Conservation (phyloP, 345 rosid species). For the Excoecaria agallocha region DNA sequence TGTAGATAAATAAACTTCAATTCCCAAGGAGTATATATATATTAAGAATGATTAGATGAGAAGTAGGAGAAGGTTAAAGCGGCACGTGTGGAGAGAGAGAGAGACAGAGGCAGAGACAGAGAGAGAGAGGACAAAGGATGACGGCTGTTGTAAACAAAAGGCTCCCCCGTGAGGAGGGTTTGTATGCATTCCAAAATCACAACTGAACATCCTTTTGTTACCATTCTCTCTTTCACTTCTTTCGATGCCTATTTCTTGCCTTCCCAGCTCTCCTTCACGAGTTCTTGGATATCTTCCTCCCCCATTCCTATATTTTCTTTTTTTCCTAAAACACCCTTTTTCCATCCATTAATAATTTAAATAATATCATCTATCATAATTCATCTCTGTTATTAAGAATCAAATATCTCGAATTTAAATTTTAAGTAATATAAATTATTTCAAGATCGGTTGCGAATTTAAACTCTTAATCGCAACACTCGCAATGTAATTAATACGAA, state of each 20-base stretch:
- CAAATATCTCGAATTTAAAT: no score
- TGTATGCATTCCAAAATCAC: conserved; percentile 50
- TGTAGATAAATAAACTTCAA: not conserved
- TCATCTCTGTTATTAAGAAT: no score
- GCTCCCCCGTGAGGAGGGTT: conserved; percentile 58
- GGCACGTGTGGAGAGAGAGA: conserved; percentile 41
- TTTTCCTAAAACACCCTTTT: conserved; percentile 10
- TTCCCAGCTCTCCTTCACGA: conserved; percentile 44
- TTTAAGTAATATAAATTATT: no score
- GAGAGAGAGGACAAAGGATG: conserved; percentile 28
- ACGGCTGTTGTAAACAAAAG: conserved; percentile 26
- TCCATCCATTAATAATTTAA: not conserved
- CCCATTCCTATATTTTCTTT: not conserved
- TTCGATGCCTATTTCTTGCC: conserved; percentile 31
- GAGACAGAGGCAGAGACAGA: conserved; percentile 15
- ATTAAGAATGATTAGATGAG: not conserved
- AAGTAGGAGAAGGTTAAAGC: conserved; percentile 5
- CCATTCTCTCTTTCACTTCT: conserved; percentile 39
- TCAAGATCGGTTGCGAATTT: no score
- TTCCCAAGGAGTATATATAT: not conserved
- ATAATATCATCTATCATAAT: not conserved
- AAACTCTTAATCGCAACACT: no score
- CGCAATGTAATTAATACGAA: no score
- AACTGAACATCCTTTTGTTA: conserved; percentile 35
- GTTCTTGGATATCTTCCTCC: conserved; percentile 25